Percentiles rank a stretch among this genome's conserved stretches.
phyloP scores from a whole-genome alignment of 2,329 filamentous ascomycete genomes.

The Chaetomiaceae sp. region DNA sequence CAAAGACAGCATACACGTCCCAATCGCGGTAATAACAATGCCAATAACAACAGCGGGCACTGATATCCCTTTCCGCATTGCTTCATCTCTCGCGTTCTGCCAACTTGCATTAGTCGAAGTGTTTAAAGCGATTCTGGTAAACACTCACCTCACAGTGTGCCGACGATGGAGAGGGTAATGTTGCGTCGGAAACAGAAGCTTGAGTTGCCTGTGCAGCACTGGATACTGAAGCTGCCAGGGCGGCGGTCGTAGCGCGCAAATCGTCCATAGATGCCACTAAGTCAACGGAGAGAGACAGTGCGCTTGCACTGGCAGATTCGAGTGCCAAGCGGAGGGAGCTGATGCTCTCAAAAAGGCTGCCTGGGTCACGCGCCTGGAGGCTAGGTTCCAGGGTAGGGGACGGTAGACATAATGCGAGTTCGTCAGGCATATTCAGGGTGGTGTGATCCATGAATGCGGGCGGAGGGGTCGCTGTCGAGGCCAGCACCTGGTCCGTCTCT shows the following conservation, averaged over 20 bases:
- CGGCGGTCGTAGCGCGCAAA: slow-evolving; percentile 15
- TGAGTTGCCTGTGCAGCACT: slow-evolving; percentile 7
- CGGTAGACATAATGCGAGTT: not conserved
- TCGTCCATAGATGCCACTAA: slow-evolving; percentile 14
- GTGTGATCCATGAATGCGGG: not conserved
- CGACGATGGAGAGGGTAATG: slow-evolving; percentile 11
- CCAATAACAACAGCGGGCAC: slow-evolving; percentile 32
- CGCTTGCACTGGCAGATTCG: slow-evolving; percentile 11
- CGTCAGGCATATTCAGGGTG: not conserved
- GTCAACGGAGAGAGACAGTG: slow-evolving; percentile 10
- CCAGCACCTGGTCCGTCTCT: too few relatives aligned
- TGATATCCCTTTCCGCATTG: slow-evolving; percentile 20
- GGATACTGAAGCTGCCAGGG: slow-evolving; percentile 13
- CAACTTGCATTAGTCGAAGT: not conserved
- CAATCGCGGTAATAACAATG: slow-evolving; percentile 34
- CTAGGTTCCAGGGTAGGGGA: not conserved
- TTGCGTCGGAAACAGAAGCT: slow-evolving; percentile 16
- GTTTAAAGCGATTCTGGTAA: not conserved
- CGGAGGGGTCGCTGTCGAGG: not conserved
- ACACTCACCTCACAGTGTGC: slow-evolving; percentile 8
- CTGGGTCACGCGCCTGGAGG: slow-evolving; percentile 2
- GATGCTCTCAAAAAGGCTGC: slow-evolving; percentile 10
- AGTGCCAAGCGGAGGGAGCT: slow-evolving; percentile 16
- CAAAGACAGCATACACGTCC: slow-evolving; percentile 33
- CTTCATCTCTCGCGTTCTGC: not conserved